phyloP scores from a whole-genome alignment of 495 filamentous ascomycete genomes.

The Jackrogersella minutella region DNA sequence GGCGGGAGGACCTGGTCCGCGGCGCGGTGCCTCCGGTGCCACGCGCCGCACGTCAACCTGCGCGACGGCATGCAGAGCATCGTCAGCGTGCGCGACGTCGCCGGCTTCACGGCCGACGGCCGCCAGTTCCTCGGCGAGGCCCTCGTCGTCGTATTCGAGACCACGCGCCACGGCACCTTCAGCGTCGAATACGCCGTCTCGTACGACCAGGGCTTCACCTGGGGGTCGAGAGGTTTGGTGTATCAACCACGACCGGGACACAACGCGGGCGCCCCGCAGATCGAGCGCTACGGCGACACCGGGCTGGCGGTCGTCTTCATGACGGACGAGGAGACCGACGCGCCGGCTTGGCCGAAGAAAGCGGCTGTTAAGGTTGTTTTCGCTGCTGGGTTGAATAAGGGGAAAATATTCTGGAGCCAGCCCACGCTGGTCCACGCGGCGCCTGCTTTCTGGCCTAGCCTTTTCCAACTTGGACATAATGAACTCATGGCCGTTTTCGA shows the following conservation, averaged over 20 bases:
- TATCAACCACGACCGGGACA: slow-evolving; percentile 54
- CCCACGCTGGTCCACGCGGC: slow-evolving; percentile 29
- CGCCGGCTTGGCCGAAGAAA: slow-evolving; percentile 39
- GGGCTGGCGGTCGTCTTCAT: slow-evolving; percentile 65
- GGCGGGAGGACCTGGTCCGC: slow-evolving; percentile 61
- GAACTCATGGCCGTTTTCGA: slow-evolving; percentile 44
- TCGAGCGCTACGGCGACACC: slow-evolving; percentile 61
- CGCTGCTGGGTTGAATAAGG: slow-evolving; percentile 23
- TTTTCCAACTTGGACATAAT: slow-evolving; percentile 27
- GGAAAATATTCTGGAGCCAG: slow-evolving; percentile 33
- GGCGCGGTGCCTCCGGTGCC: slow-evolving; percentile 41
- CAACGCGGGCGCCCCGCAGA: slow-evolving; percentile 66
- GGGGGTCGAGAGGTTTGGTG: slow-evolving; percentile 62
- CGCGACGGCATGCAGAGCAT: slow-evolving; percentile 69
- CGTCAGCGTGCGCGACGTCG: slow-evolving; percentile 42
- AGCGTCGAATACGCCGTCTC: slow-evolving; percentile 64
- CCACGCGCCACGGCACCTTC: slow-evolving; percentile 58
- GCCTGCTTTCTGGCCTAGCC: slow-evolving; percentile 40
- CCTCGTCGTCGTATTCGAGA: slow-evolving; percentile 68
- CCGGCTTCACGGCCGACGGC: slow-evolving; percentile 41
- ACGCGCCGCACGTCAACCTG: slow-evolving; percentile 46
- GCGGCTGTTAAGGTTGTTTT: slow-evolving; percentile 46
- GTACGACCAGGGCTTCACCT: slow-evolving; percentile 64
- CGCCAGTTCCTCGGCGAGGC: slow-evolving; percentile 31
- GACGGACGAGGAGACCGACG: slow-evolving; percentile 61